Conservation (phyloP, 2,329 filamentous ascomycete genomes). For the Periconia sp. region DNA sequence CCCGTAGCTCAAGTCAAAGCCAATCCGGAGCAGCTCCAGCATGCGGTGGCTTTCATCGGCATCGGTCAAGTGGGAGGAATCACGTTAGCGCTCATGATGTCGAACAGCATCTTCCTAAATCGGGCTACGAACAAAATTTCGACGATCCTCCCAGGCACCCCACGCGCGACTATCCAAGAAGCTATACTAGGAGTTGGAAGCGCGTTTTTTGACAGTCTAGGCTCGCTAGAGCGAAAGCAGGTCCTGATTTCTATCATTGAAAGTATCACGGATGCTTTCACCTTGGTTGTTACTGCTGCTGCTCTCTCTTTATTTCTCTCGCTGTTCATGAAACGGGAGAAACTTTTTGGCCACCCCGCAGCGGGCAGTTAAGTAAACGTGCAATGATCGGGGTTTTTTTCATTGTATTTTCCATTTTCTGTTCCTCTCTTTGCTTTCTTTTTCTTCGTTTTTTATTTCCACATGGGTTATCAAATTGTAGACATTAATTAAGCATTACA, state of each 20-base stretch:
- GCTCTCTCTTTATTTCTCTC: neutral
- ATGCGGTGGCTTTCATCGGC: slow-evolving; percentile 16
- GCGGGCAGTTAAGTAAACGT: too few species aligned
- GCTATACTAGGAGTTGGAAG: neutral
- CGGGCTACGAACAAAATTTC: neutral
- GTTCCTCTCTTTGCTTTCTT: too few species aligned
- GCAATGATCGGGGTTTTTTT: too few species aligned
- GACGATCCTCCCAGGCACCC: neutral
- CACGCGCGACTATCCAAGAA: neutral
- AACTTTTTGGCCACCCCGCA: slow-evolving; percentile 21
- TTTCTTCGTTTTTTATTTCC: too few species aligned
- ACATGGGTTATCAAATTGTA: too few species aligned
- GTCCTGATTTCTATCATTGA: neutral
- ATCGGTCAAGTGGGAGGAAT: slow-evolving; percentile 15
- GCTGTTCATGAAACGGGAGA: slow-evolving; percentile 20
- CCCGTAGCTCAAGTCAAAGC: slow-evolving; percentile 13
- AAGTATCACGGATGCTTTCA: neutral
- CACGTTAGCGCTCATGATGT: slow-evolving; percentile 12
- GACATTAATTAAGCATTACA: too few species aligned
- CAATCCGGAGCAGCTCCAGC: slow-evolving; percentile 6
- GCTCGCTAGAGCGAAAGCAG: neutral
- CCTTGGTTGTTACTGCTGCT: neutral
- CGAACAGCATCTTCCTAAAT: slow-evolving; percentile 15
- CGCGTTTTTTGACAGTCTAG: neutral
- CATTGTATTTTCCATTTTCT: too few species aligned